Conservation (phyloP, 169 alveolate species). For the Eimeria tenella region DNA sequence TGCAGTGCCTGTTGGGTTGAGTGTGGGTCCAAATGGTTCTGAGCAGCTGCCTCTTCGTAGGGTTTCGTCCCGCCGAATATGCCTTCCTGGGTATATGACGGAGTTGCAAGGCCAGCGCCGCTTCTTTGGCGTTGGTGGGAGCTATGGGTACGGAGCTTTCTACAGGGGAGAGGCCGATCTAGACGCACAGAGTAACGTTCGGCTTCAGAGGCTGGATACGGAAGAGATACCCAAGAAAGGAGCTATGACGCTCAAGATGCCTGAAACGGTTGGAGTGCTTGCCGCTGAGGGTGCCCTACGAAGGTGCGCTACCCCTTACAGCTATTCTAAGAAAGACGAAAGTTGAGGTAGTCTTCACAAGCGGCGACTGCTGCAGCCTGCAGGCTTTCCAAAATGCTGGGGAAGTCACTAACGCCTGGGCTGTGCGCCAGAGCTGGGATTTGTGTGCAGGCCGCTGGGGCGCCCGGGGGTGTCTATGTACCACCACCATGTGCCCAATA, state of each 20-base stretch:
- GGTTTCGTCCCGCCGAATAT: too few relatives aligned
- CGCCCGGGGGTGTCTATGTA: slow-evolving; percentile 38
- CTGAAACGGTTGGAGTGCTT: background rate
- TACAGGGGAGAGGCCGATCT: slow-evolving; percentile 71
- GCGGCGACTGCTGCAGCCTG: background rate
- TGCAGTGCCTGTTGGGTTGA: too few relatives aligned
- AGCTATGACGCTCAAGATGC: slow-evolving; percentile 12
- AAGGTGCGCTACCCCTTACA: background rate
- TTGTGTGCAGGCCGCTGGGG: slow-evolving; percentile 5
- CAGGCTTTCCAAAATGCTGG: background rate
- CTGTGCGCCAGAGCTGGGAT: background rate
- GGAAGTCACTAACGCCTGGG: too few relatives aligned
- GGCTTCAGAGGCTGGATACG: background rate
- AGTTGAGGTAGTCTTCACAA: background rate
- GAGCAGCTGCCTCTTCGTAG: too few relatives aligned
- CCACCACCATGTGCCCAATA: slow-evolving; percentile 14
- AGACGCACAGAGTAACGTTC: slow-evolving; percentile 9
- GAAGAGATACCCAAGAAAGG: slow-evolving; percentile 30
- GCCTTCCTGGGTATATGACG: background rate
- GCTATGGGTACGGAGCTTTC: slow-evolving; percentile 76
- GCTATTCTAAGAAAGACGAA: background rate
- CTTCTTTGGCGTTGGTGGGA: slow-evolving; percentile 66
- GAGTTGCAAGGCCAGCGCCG: slow-evolving; percentile 47
- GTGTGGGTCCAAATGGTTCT: too few relatives aligned
- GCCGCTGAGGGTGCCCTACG: slow-evolving; percentile 35